Percentiles rank a stretch among this genome's conserved stretches.
phyloP scores from a whole-genome alignment of 2,329 filamentous ascomycete genomes.

The Beauveria brongniartii region DNA sequence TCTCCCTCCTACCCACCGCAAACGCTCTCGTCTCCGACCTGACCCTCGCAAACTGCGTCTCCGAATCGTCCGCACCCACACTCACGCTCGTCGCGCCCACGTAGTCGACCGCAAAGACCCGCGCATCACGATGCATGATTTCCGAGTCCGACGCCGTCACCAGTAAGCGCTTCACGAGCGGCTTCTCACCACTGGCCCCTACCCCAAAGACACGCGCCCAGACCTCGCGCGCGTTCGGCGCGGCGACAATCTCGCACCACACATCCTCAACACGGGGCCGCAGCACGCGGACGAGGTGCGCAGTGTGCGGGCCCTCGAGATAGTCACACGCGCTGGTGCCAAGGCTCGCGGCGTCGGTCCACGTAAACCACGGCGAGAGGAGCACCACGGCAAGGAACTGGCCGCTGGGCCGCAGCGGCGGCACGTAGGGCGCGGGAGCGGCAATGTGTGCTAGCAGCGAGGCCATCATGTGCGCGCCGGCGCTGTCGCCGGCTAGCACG shows the following conservation, averaged over 20 bases:
- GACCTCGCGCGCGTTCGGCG: not conserved
- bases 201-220: slow-evolving; percentile 5
- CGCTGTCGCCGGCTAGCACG: slow-evolving; percentile 17
- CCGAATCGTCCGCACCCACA: not conserved
- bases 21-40: not conserved
- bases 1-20: slow-evolving; percentile 7
- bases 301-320: slow-evolving; percentile 3
- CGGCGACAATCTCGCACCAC: slow-evolving; percentile 8
- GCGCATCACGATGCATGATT: slow-evolving; percentile 6
- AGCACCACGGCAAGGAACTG: slow-evolving; percentile 14
- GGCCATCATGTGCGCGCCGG: slow-evolving; percentile 17
- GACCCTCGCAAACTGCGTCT: not conserved
- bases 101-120: not conserved
- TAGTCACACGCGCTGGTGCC: slow-evolving; percentile 15
- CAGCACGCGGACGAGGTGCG: not conserved
- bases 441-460: slow-evolving; percentile 16
- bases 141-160: slow-evolving; percentile 3
- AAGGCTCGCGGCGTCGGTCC: slow-evolving; percentile 14
- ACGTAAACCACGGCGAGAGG: slow-evolving; percentile 16
- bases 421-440: slow-evolving; percentile 14
- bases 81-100: not conserved
- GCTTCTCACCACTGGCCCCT: not conserved
- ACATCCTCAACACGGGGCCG: slow-evolving; percentile 3
- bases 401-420: not conserved
- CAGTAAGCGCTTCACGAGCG: slow-evolving; percentile 8